phyloP scores from a whole-genome alignment of 2,329 filamentous ascomycete species.

The Diaporthe aspalathi region DNA sequence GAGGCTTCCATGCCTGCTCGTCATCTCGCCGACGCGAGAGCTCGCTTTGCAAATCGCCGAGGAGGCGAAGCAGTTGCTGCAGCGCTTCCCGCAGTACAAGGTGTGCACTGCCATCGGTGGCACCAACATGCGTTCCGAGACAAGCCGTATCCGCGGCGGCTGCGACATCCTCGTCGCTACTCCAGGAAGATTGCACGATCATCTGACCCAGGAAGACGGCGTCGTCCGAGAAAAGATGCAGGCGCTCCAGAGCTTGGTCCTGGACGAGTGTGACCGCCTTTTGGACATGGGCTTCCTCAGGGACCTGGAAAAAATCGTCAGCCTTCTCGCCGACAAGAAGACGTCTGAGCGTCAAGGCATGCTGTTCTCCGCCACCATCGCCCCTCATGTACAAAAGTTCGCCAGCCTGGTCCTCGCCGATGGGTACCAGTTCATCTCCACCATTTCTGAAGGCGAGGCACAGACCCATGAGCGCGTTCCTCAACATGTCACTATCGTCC shows the following conservation, averaged over 20 bases:
- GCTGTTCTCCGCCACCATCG: constrained; percentile 88
- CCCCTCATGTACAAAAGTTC: constrained; percentile 80
- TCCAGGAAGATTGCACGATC: constrained; percentile 82
- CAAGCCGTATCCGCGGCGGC: constrained; percentile 75
- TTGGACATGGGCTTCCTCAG: constrained; percentile 92
- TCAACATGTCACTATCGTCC: constrained; percentile 75
- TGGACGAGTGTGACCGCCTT: constrained; percentile 94
- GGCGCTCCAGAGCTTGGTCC: constrained; percentile 79
- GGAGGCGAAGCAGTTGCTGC: constrained; percentile 78
- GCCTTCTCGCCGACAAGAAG: constrained; percentile 72
- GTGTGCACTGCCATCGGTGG: constrained; percentile 85
- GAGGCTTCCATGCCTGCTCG: constrained; percentile 67
- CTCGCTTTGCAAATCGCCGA: constrained; percentile 76
- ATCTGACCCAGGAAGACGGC: constrained; percentile 78
- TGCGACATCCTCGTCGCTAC: constrained; percentile 87
- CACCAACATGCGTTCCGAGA: constrained; percentile 77
- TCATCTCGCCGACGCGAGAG: constrained; percentile 78
- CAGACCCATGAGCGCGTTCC: constrained; percentile 82
- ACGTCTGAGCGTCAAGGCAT: constrained; percentile 75
- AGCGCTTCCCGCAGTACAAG: constrained; percentile 78
- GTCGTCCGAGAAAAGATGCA: constrained; percentile 75
- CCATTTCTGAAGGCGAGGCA: constrained; percentile 78
- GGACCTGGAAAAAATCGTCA: constrained; percentile 80
- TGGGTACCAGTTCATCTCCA: constrained; percentile 84
- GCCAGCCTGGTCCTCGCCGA: constrained; percentile 75